Conservation (phyloP, 805 yeast species). For the Teunomyces pallodes region DNA sequence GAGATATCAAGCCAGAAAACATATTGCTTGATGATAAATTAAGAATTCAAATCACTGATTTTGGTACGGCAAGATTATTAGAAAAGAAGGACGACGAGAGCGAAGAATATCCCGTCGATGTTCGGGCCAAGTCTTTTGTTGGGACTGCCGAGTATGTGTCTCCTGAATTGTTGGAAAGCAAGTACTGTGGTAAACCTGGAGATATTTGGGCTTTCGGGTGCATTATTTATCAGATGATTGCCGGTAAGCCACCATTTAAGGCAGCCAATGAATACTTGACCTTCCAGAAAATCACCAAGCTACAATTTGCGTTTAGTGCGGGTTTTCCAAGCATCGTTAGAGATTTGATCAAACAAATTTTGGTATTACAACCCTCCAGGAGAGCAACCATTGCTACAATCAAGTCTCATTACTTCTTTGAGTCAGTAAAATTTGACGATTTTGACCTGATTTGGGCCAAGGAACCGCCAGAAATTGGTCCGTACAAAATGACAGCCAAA, state of each 20-base stretch:
- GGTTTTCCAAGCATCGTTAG: slow-evolving; percentile 59
- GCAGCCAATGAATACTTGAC: slow-evolving; percentile 81
- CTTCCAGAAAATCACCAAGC: slow-evolving; percentile 75
- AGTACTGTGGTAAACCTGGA: slow-evolving; percentile 60
- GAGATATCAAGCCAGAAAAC: slow-evolving; percentile 85
- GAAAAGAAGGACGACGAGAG: slow-evolving; percentile 47
- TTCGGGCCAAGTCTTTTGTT: slow-evolving; percentile 75
- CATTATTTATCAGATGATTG: slow-evolving; percentile 59
- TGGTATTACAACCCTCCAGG: slow-evolving; percentile 68
- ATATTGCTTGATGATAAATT: slow-evolving; percentile 60
- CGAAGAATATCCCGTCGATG: slow-evolving; percentile 62
- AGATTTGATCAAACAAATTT: slow-evolving; percentile 62
- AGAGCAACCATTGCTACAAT: slow-evolving; percentile 59
- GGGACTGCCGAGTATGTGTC: slow-evolving; percentile 86
- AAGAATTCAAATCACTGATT: slow-evolving; percentile 73
- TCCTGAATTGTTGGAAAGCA: slow-evolving; percentile 74
- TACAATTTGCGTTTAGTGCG: slow-evolving; percentile 73
- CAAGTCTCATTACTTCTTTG: slow-evolving; percentile 71
- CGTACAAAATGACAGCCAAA: slow-evolving; percentile 71
- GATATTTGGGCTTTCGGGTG: slow-evolving; percentile 66
- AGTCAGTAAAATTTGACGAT: slow-evolving; percentile 62
- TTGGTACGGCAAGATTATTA: slow-evolving; percentile 77
- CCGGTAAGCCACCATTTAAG: slow-evolving; percentile 75
- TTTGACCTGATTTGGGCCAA: slow-evolving; percentile 66
- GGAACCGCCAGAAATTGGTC: slow-evolving; percentile 64